Percentiles rank a stretch among this genome's conserved stretches.
Conservation (phyloP, 257 asterid genomes). For the Solanum stenotomum region DNA sequence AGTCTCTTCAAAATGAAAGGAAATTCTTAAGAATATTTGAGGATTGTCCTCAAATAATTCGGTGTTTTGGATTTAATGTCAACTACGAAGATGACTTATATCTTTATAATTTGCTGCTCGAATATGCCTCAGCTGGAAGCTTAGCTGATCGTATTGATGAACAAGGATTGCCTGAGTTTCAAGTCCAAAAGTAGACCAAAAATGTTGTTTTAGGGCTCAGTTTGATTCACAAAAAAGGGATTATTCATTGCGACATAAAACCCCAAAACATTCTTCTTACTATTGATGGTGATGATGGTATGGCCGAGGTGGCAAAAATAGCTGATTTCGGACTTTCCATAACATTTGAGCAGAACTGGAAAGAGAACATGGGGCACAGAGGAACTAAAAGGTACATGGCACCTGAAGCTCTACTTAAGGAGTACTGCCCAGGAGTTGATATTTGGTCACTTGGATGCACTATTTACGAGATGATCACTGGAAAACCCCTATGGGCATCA, state of each 20-base stretch:
- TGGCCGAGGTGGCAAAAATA: neutral
- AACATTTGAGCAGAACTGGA: neutral
- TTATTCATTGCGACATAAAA: neutral
- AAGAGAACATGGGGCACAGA: neutral
- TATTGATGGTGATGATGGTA: neutral
- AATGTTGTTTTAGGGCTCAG: neutral
- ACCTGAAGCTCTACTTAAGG: neutral
- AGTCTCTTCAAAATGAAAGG: neutral
- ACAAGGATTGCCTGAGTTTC: neutral
- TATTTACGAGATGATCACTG: neutral
- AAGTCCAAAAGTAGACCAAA: neutral
- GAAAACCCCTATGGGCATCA: too few species aligned
- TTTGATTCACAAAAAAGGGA: neutral
- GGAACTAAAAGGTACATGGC: conserved; percentile 7
- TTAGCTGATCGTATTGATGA: neutral
- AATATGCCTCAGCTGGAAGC: neutral
- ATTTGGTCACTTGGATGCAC: conserved; percentile 8
- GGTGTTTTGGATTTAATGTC: neutral
- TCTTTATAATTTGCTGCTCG: neutral
- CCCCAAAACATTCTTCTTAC: neutral
- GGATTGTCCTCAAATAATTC: neutral
- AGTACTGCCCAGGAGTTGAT: neutral
- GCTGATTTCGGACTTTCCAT: neutral
- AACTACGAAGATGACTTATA: neutral
- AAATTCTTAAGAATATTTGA: neutral